phyloP scores from a whole-genome alignment of 2,329 filamentous ascomycete genomes.

The Nothopassalora personata region DNA sequence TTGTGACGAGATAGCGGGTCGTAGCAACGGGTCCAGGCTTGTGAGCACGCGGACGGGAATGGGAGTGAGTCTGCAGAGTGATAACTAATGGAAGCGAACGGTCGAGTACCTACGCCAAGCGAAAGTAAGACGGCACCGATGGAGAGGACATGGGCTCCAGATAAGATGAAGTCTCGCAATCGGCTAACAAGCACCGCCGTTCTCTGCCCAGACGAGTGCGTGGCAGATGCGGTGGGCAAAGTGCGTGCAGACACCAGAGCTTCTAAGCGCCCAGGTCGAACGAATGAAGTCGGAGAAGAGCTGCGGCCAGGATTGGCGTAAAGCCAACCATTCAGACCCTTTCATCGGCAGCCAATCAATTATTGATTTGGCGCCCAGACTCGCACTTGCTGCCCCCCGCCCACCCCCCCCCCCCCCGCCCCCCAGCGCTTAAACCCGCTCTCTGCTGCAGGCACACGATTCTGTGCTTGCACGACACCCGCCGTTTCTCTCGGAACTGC shows the following conservation, averaged over 20 bases:
- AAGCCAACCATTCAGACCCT: neutral
- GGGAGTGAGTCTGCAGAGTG: constrained; percentile 15
- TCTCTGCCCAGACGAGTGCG: constrained; percentile 3
- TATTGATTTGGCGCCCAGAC: constrained; percentile 12
- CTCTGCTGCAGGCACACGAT: constrained; percentile 15
- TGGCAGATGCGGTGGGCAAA: constrained; percentile 19
- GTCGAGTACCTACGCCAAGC: constrained; percentile 9
- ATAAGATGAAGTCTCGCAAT: constrained; percentile 1
- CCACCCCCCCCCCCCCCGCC: too few species aligned
- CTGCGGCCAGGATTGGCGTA: neutral
- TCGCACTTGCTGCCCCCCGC: constrained; percentile 14
- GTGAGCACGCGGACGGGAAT: neutral
- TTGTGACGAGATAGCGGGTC: constrained; percentile 3
- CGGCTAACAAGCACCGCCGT: constrained; percentile 14
- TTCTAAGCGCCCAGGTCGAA: constrained; percentile 17
- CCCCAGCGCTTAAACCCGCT: constrained; percentile 17
- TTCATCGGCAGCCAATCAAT: constrained; percentile 6
- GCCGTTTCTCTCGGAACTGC: constrained; percentile 5
- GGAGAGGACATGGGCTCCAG: constrained; percentile 1
- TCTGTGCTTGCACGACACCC: constrained; percentile 11
- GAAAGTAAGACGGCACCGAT: constrained; percentile 9
- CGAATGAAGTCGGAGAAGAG: constrained; percentile 13
- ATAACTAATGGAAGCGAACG: constrained; percentile 12
- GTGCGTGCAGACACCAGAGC: constrained; percentile 16
- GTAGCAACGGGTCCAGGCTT: neutral